Evolutionary conservation across 2,329 filamentous ascomycete genomes (phyloP).

Genomic region (Fusarium virguliforme): DNA sequence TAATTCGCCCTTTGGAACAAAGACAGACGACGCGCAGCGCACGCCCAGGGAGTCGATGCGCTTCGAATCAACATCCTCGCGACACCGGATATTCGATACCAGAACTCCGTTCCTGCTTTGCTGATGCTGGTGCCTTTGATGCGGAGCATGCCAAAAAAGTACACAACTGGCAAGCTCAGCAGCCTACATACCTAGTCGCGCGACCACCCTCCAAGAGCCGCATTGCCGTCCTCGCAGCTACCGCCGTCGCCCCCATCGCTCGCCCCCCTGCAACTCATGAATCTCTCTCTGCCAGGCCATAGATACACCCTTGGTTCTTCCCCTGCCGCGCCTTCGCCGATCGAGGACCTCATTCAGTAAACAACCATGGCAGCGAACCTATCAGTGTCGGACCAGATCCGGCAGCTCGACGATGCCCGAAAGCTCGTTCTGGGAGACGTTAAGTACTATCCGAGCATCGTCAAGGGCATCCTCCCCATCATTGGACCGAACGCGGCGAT

Average conservation of each 20-base stretch:
- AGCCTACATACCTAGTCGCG: conserved; percentile 50
- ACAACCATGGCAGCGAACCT: conserved; percentile 68
- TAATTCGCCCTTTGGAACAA: conserved; percentile 23
- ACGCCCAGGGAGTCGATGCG: conserved; percentile 14
- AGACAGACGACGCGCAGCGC: conserved; percentile 25
- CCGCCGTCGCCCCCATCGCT: conserved; percentile 29
- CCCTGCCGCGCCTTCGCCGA: conserved; percentile 8
- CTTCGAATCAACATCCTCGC: conserved; percentile 14
- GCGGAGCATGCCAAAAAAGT: conserved; percentile 51
- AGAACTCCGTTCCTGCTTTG: conserved; percentile 14
- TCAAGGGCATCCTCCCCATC: conserved; percentile 93
- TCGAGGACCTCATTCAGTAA: conserved; percentile 23
- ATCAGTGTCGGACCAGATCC: conserved; percentile 82
- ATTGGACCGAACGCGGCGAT: conserved; percentile 82
- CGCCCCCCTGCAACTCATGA: conserved; percentile 31
- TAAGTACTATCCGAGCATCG: conserved; percentile 90
- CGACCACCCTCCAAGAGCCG: conserved; percentile 48
- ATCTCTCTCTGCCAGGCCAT: conserved; percentile 3
- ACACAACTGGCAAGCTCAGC: conserved; percentile 49
- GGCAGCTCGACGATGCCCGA: conserved; percentile 91
- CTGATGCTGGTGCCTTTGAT: conserved; percentile 40
- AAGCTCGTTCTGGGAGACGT: conserved; percentile 90
- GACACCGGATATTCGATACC: conserved; percentile 18
- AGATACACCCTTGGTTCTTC: conserved; percentile 17
- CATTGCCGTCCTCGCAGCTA: conserved; percentile 41